A percentile compares a stretch with the other conserved stretches of the same genome.
Conservation (phyloP, 2,329 filamentous ascomycete genomes). For the Rutstroemia sydowiana region DNA sequence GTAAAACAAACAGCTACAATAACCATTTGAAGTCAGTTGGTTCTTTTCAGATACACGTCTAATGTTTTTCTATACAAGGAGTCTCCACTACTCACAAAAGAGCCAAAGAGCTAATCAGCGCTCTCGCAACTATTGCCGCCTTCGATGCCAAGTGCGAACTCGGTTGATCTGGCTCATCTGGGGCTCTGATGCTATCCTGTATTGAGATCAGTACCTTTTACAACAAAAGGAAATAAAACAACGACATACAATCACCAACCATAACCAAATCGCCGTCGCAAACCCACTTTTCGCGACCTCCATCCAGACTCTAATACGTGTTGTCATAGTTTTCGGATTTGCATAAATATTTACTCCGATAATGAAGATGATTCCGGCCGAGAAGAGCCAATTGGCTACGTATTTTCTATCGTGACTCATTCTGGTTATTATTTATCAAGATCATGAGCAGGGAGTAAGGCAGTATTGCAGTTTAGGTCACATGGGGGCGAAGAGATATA, state of each 20-base stretch:
- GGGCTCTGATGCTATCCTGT: too few species aligned
- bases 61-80: too few species aligned
- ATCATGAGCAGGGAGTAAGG: too few species aligned
- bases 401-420: background rate
- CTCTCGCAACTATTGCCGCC: background rate
- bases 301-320: background rate
- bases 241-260: background rate
- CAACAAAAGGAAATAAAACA: background rate
- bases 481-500: too few species aligned
- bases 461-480: too few species aligned
- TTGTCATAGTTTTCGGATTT: background rate
- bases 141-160: background rate
- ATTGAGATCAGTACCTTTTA: too few species aligned
- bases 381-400: background rate
- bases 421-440: too few species aligned
- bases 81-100: background rate
- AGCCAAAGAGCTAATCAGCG: background rate
- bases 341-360: background rate
- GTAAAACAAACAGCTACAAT: background rate
- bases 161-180: background rate
- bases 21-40: background rate
- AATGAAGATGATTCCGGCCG: background rate
- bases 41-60: background rate
- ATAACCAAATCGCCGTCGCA: background rate
- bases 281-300: background rate